Evolutionary conservation across 2,329 filamentous ascomycete species (phyloP), one percentile per base, ranked within the genome.

Genomic region (Byssoonygena ceratinophila): DNA sequence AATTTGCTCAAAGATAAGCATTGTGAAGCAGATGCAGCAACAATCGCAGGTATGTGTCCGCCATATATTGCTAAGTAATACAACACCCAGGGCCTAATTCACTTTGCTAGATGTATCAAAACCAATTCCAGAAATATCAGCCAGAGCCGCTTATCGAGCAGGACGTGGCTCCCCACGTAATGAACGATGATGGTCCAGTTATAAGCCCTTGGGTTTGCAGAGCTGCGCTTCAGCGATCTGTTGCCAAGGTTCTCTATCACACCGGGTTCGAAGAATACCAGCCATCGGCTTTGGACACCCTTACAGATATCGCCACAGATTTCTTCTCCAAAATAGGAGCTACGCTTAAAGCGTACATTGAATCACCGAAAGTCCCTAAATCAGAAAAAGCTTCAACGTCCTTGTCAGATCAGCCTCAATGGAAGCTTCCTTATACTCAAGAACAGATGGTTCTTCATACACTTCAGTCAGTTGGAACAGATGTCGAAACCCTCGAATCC

Each of bases 21-120:
- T 98, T 56, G 92, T 98, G 66, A 98, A 97, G 73, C 92, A 98
- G 72, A 98, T 98, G 92, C 92, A 98, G 71, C 81, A 97, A 51
- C 92, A 98, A 68, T 87, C 89, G 48, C 92, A 96, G 79, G 87
- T 88, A 79, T 65, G 74, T 63, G 5, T 47, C 14, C 4, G 8
- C 12, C 6, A 46, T 29, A 25, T n/a, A 22, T 14, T 32, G 5
- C 27, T 54, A 43, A 12, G 36, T 20, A 39, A 1, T 29, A 14
- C 9, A 6, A 25, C 27, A 7, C 54, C n/a, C 32, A n/a, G n/a
- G n/a, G 40, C 40, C 27, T 58, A 37, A 61, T 64, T 34, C 23
- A 51, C 57, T 43, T 12, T n/a, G 12, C 16, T 60, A 92, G 85
- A 86, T 94, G 65, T 98, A 98, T 66, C 86, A 90, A 63, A 98